Evolutionary conservation across 108 stramenopile genomes (phyloP).

Genomic region (Parietichytrium sp.): DNA sequence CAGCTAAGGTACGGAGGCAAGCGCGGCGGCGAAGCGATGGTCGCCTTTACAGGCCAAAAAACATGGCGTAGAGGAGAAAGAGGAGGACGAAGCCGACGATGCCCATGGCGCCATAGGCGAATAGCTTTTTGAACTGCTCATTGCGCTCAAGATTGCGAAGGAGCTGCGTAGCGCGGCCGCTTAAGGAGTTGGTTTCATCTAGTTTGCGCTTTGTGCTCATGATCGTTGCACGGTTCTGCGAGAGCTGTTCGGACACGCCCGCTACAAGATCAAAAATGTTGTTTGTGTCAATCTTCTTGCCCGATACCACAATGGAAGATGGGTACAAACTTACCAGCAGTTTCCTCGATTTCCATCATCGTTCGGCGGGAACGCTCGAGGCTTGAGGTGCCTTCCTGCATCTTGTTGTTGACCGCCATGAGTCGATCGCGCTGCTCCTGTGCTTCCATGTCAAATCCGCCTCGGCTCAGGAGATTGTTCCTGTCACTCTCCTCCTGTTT

Average conservation of each 20-base stretch:
- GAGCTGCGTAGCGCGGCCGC: not conserved
- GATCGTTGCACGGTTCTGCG: not conserved
- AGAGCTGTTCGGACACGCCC: not conserved
- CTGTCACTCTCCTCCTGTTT: too few species aligned
- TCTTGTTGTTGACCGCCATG: not conserved
- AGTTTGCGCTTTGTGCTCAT: constrained; percentile 9
- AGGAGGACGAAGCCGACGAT: not conserved
- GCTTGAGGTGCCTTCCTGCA: constrained; percentile 18
- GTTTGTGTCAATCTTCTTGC: too few species aligned
- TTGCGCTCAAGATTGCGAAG: constrained; percentile 19
- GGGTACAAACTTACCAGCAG: too few species aligned
- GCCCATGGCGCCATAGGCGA: constrained; percentile 22
- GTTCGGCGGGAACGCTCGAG: constrained; percentile 8
- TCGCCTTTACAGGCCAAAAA: too few species aligned
- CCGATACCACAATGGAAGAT: too few species aligned
- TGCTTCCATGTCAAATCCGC: not conserved
- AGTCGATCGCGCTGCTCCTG: not conserved
- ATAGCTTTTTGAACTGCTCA: constrained; percentile 15
- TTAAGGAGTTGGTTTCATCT: constrained; percentile 8
- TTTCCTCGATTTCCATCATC: constrained; percentile 30
- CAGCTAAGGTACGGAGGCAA: too few species aligned
- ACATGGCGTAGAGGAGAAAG: not conserved
- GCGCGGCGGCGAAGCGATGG: too few species aligned
- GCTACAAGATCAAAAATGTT: too few species aligned
- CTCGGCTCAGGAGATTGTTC: not conserved